Evolutionary conservation across 306 rosid species (phyloP).

Genomic region (Vachellia collinsii): DNA sequence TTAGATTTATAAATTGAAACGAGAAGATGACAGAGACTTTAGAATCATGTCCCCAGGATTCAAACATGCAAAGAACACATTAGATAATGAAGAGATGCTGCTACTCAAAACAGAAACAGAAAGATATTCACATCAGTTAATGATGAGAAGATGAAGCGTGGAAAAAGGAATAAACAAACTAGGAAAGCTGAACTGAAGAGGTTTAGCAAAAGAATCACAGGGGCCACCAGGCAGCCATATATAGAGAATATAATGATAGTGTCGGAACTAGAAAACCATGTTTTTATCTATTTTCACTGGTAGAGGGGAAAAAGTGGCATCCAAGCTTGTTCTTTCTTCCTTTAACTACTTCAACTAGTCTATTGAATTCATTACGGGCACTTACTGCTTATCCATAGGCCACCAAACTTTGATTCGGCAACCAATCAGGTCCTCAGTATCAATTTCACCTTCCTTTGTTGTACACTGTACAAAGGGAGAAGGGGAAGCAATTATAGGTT

Average conservation of each 20-base stretch:
- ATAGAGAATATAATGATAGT: conserved; percentile 20
- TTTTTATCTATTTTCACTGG: neutral
- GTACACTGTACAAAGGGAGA: conserved; percentile 55
- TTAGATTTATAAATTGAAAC: conserved; percentile 25
- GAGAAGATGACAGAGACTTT: neutral
- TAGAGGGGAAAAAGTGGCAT: conserved; percentile 3
- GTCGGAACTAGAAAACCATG: conserved; percentile 5
- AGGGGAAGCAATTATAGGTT: conserved; percentile 28
- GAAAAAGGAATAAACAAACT: conserved; percentile 22
- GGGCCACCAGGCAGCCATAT: neutral
- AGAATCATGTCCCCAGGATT: conserved; percentile 28
- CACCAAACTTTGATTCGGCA: conserved; percentile 98
- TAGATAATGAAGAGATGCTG: conserved; percentile 6
- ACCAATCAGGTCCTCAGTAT: conserved; percentile 78
- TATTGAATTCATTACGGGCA: conserved; percentile 26
- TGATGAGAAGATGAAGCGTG: conserved; percentile 18
- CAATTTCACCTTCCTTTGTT: conserved; percentile 64
- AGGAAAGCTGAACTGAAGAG: conserved; percentile 9
- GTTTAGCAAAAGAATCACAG: neutral
- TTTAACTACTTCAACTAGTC: conserved; percentile 29
- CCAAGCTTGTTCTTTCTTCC: conserved; percentile 3
- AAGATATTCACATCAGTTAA: conserved; percentile 28
- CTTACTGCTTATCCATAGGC: conserved; percentile 94
- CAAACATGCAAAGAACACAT: conserved; percentile 10
- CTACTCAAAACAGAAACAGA: conserved; percentile 18